Percentiles rank a stretch among this genome's conserved stretches.
These are phyloP conservation scores for Micractinium conductrix DNA, from an alignment of 139 green algal genomes.

Conservation along the genomic window DNA sequence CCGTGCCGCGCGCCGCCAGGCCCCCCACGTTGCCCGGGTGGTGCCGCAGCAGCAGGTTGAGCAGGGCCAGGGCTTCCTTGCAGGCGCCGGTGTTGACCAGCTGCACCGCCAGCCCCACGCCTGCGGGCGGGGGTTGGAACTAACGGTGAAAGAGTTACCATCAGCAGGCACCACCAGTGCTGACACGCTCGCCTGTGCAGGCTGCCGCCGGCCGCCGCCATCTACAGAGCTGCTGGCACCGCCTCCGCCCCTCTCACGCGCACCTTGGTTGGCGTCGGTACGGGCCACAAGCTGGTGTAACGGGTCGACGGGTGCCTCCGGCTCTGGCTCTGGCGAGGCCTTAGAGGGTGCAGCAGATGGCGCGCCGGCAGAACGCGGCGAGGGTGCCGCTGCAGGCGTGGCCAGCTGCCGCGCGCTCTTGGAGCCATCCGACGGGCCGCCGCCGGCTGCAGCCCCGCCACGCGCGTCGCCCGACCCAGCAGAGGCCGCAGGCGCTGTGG, in stretches of 20 bases:
- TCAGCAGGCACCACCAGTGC: too few relatives aligned
- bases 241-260: not conserved
- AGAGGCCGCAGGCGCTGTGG: not conserved
- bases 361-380: not conserved
- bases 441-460: too few relatives aligned
- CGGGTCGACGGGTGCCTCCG: not conserved
- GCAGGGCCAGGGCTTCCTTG: conserved; percentile 63
- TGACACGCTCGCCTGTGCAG: too few relatives aligned
- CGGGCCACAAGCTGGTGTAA: conserved; percentile 24
- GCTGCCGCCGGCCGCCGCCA: too few relatives aligned
- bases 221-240: too few relatives aligned
- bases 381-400: conserved; percentile 1
- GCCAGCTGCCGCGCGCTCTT: too few relatives aligned
- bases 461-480: too few relatives aligned
- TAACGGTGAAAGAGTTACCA: too few relatives aligned
- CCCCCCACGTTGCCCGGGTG: conserved; percentile 60
- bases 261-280: conserved; percentile 31
- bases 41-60: conserved; percentile 67
- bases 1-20: conserved; percentile 79
- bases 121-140: not conserved
- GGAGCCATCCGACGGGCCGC: too few relatives aligned
- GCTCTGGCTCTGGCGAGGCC: not conserved
- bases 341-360: not conserved
- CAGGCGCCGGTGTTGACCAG: conserved; percentile 73
- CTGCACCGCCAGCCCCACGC: conserved; percentile 27